Evolutionary conservation across 1,284 basidiomycete species (phyloP), one percentile per base, ranked within the genome.

Genomic region (Rhodotorula sp.): DNA sequence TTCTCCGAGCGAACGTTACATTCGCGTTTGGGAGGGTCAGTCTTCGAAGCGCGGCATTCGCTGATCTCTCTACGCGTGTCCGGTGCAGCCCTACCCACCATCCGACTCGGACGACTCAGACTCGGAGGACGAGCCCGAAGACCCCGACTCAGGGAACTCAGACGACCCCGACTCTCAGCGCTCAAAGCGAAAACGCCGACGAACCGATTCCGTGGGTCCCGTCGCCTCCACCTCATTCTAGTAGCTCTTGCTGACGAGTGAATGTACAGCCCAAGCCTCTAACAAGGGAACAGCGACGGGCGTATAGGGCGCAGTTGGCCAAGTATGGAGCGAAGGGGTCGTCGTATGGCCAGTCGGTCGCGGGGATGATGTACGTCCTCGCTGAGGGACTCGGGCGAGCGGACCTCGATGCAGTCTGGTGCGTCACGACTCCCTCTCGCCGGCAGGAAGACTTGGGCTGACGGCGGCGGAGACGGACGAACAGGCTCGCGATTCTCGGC

Each of bases 331-430:
- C 85, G 71, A 84, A 87, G 11, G 96, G 96, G 53, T 91, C 91
- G 57, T 91, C 86, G 81, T 87, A 90, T 77, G 93, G 93, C 2
- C 93, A 95, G 82, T 92, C 91, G 74, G 91, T 92, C 16, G 88
- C 94, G 4, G 89, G 89, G 24, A 90, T 90, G 48, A 86, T 98
- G 62, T 99, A 96, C 78, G 85, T 94, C 67, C 87, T 99, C 8
- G 92, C 94, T 20, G 93, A 90, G 9, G 85, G 88, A 18, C 85
- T 97, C 20, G 92, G 95, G 77, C 87, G 94, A 34, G 89, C 89
- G 18, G 94, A 97, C 79, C 93, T 94, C 78, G 94, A 98, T 79
- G 85, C 93, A 9, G 83, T 99, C 54, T 99, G 95, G 94, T 92
- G 78, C 52, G 83, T 53, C 24, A 11, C 24, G n/a, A n/a, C 52